Conservation (phyloP, 1,139 yeast genomes). For the Kodamaea sp. region DNA sequence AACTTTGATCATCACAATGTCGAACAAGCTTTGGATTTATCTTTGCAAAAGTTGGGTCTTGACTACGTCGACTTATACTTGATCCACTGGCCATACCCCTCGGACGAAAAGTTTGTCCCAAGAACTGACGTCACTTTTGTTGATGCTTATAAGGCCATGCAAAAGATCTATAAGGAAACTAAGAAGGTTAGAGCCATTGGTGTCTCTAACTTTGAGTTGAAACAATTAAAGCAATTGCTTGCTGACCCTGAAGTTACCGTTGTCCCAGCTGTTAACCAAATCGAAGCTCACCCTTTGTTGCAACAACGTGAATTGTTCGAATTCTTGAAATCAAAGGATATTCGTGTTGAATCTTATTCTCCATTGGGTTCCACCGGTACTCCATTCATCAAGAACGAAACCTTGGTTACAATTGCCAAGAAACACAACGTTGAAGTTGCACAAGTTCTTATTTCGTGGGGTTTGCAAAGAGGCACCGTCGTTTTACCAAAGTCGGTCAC, state of each 20-base stretch:
- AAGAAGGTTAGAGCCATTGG: slow-evolving; percentile 70
- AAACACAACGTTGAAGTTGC: slow-evolving; percentile 56
- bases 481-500: slow-evolving; percentile 73
- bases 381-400: slow-evolving; percentile 53
- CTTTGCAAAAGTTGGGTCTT: slow-evolving; percentile 62
- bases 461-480: slow-evolving; percentile 61
- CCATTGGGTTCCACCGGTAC: slow-evolving; percentile 74
- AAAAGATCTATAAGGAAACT: slow-evolving; percentile 49
- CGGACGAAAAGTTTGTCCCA: slow-evolving; percentile 34
- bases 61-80: slow-evolving; percentile 81
- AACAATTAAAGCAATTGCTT: slow-evolving; percentile 49
- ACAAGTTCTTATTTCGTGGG: slow-evolving; percentile 68
- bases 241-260: slow-evolving; percentile 47
- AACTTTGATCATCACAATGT: slow-evolving; percentile 60
- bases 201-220: slow-evolving; percentile 68
- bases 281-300: slow-evolving; percentile 71
- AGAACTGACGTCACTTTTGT: slow-evolving; percentile 46
- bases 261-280: slow-evolving; percentile 69
- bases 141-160: slow-evolving; percentile 68
- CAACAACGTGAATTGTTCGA: slow-evolving; percentile 65
- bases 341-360: slow-evolving; percentile 69
- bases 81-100: slow-evolving; percentile 81
- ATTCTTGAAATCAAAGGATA: slow-evolving; percentile 51
- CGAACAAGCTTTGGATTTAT: slow-evolving; percentile 53
- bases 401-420: slow-evolving; percentile 50